Evolutionary conservation across 2,329 filamentous ascomycete genomes (phyloP).

Genomic region (Verticillium isaacii): DNA sequence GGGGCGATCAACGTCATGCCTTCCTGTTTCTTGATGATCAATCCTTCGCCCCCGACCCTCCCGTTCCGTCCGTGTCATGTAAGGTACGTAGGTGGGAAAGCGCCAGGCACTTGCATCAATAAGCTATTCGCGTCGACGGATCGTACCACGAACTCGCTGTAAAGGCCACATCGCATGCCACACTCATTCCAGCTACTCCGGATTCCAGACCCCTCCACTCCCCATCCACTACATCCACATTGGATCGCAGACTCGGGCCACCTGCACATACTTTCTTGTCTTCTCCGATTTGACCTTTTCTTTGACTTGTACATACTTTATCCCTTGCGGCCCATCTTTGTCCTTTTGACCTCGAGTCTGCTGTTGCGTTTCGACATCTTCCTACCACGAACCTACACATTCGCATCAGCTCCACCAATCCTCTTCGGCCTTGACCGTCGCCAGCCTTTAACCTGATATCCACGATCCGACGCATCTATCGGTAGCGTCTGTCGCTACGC

Average conservation of each 20-base stretch:
- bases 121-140: background rate
- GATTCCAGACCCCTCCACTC: background rate
- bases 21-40: background rate
- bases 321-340: background rate
- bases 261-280: background rate
- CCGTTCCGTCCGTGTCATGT: background rate
- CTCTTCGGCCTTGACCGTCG: background rate
- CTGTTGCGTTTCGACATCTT: background rate
- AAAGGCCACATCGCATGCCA: background rate
- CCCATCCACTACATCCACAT: background rate
- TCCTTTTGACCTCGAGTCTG: background rate
- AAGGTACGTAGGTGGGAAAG: background rate
- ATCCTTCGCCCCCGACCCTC: background rate
- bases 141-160: background rate
- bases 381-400: background rate
- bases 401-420: background rate
- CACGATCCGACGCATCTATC: background rate
- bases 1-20: background rate
- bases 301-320: background rate
- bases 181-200: background rate
- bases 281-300: background rate
- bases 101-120: background rate
- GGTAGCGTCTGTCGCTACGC: background rate
- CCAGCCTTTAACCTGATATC: background rate
- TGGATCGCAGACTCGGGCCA: background rate